phyloP scores from a whole-genome alignment of 768 basidiomycete genomes.

The Boletus pseudo-olivaceus region DNA sequence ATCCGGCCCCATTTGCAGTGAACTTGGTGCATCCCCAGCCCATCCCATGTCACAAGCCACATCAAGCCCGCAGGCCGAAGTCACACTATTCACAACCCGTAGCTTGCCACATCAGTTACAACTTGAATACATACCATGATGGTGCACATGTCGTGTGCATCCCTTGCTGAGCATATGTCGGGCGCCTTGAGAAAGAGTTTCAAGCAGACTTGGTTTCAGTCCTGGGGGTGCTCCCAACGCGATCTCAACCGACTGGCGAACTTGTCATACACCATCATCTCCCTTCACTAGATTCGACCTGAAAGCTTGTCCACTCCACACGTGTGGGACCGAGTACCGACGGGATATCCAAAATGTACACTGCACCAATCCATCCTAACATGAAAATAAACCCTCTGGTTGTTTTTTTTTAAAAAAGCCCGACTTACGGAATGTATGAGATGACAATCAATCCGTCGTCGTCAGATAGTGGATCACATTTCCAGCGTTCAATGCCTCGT shows the following conservation, averaged over 20 bases:
- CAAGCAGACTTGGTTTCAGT: slow-evolving; percentile 11
- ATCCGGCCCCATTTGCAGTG: too few relatives aligned
- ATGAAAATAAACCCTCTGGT: neutral
- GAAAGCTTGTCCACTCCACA: slow-evolving; percentile 3
- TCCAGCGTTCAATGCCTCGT: slow-evolving; percentile 9
- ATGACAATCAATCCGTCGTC: slow-evolving; percentile 12
- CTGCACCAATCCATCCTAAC: slow-evolving; percentile 16
- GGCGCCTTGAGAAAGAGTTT: slow-evolving; percentile 5
- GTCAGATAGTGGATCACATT: neutral
- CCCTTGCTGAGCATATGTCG: neutral
- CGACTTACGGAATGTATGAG: slow-evolving; percentile 14
- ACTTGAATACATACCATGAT: too few relatives aligned
- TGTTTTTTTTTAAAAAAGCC: neutral
- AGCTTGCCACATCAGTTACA: too few relatives aligned
- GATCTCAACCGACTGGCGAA: slow-evolving; percentile 10
- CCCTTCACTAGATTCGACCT: slow-evolving; percentile 16
- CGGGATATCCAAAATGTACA: slow-evolving; percentile 15
- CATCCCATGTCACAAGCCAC: too few relatives aligned
- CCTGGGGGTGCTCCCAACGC: slow-evolving; percentile 20
- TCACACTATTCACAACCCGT: too few relatives aligned
- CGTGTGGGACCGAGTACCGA: slow-evolving; percentile 9
- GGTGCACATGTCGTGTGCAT: neutral
- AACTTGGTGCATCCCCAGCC: too few relatives aligned
- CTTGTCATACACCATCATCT: slow-evolving; percentile 6
- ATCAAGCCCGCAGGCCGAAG: too few relatives aligned